Conservation (phyloP, 2,329 filamentous ascomycete genomes). For the Periconia macrospinosa region DNA sequence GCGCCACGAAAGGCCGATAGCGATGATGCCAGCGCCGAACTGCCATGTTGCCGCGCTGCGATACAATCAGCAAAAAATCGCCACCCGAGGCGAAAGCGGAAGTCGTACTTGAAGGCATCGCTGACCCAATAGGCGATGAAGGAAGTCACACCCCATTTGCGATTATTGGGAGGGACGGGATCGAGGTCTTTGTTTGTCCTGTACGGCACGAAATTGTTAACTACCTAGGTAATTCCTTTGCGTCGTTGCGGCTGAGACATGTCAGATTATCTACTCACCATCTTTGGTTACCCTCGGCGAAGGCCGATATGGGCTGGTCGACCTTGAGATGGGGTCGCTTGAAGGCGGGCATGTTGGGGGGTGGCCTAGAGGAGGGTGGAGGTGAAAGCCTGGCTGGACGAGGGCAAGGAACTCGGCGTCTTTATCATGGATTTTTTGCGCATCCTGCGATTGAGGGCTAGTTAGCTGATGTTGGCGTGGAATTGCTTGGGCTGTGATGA, state of each 20-base stretch:
- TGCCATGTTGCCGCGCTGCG: slow-evolving; percentile 56
- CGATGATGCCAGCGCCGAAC: slow-evolving; percentile 45
- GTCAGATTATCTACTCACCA: slow-evolving; percentile 24
- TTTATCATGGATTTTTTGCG: neutral
- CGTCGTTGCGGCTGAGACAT: neutral
- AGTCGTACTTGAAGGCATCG: slow-evolving; percentile 51
- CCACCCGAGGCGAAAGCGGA: neutral
- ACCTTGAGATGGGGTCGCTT: slow-evolving; percentile 47
- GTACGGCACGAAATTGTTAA: neutral
- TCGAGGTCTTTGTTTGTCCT: slow-evolving; percentile 55
- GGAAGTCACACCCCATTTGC: slow-evolving; percentile 52
- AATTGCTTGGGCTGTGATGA: neutral
- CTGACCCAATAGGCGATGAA: slow-evolving; percentile 57
- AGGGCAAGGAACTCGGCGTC: neutral
- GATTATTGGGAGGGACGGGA: slow-evolving; percentile 47
- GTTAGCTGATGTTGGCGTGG: neutral
- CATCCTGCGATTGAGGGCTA: neutral
- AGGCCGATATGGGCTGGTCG: slow-evolving; percentile 49
- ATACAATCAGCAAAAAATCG: slow-evolving; percentile 6
- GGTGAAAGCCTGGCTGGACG: neutral
- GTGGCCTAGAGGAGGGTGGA: neutral
- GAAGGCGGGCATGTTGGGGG: slow-evolving; percentile 32
- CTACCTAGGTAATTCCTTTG: neutral
- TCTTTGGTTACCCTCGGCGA: slow-evolving; percentile 45
- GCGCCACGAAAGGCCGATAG: slow-evolving; percentile 55